Percentiles rank a stretch among this genome's conserved stretches.
These are phyloP conservation scores for Phlyctochytrium planicorne DNA, from an alignment of 192 early-diverging fungal genomes.

Conservation along the genomic window DNA sequence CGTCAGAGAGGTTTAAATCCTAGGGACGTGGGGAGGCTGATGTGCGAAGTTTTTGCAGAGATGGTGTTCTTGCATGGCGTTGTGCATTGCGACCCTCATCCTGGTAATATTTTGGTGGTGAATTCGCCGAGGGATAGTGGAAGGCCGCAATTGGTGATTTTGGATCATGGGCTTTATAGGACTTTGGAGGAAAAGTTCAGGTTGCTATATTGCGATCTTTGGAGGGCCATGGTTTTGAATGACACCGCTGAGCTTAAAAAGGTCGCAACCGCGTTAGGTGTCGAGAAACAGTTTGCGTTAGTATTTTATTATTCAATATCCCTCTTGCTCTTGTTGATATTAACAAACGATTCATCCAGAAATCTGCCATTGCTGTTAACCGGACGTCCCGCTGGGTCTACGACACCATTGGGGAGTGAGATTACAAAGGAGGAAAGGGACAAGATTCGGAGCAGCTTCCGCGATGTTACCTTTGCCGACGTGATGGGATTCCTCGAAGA, in stretches of 20 bases:
- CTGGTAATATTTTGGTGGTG: slow-evolving; percentile 43
- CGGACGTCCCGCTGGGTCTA: slow-evolving; percentile 37
- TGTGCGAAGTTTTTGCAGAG: slow-evolving; percentile 65
- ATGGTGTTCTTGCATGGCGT: slow-evolving; percentile 71
- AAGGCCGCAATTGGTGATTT: slow-evolving; percentile 57
- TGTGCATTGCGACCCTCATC: slow-evolving; percentile 84
- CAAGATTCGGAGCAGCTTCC: slow-evolving; percentile 30
- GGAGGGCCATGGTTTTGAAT: slow-evolving; percentile 48
- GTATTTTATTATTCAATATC: background rate
- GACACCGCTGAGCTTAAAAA: slow-evolving; percentile 35
- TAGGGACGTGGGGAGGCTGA: slow-evolving; percentile 63
- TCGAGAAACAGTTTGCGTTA: background rate
- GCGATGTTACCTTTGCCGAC: slow-evolving; percentile 47
- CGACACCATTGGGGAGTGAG: slow-evolving; percentile 37
- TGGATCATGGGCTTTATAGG: slow-evolving; percentile 79
- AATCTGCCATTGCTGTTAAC: slow-evolving; percentile 52
- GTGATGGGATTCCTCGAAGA: slow-evolving; percentile 52
- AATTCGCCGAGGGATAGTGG: slow-evolving; percentile 54
- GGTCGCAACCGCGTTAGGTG: slow-evolving; percentile 11
- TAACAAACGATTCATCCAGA: slow-evolving; percentile 40
- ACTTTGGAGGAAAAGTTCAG: slow-evolving; percentile 25
- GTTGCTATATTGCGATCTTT: slow-evolving; percentile 46
- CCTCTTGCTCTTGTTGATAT: background rate
- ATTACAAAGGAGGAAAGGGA: slow-evolving; percentile 33
- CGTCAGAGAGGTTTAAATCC: slow-evolving; percentile 27